Evolutionary conservation across 1,284 basidiomycete species (phyloP).

Genomic region (Cutaneotrichosporon cutaneum): DNA sequence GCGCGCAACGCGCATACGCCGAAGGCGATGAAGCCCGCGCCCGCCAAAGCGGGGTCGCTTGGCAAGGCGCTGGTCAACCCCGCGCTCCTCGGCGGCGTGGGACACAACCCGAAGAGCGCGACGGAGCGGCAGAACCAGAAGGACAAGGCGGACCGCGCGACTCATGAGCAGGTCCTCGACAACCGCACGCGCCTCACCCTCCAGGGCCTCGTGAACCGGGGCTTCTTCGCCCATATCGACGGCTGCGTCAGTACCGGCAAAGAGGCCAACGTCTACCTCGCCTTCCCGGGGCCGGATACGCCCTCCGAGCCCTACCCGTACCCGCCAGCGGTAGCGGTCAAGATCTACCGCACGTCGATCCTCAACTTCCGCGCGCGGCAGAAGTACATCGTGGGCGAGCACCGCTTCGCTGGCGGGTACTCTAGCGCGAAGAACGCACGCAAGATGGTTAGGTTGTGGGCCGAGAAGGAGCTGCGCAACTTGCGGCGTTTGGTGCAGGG

Average conservation of each 20-base stretch:
- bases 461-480: constrained; percentile 98
- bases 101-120: constrained; percentile 83
- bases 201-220: constrained; percentile 89
- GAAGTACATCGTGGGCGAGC: constrained; percentile 85
- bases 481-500: constrained; percentile 77
- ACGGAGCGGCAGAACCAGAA: constrained; percentile 79
- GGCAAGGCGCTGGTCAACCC: constrained; percentile 69
- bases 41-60: constrained; percentile 55
- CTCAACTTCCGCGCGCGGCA: constrained; percentile 96
- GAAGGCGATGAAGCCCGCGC: constrained; percentile 50
- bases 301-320: constrained; percentile 57
- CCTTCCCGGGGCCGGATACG: constrained; percentile 62
- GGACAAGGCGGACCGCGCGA: constrained; percentile 91
- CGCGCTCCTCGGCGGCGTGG: constrained; percentile 61
- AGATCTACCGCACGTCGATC: constrained; percentile 99
- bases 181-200: constrained; percentile 84
- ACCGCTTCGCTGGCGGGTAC: constrained; percentile 90
- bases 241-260: constrained; percentile 94
- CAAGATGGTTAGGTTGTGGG: constrained; percentile 99
- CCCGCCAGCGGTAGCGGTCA: constrained; percentile 74
- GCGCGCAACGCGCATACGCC: constrained; percentile 38
- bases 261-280: constrained; percentile 95
- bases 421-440: constrained; percentile 82
- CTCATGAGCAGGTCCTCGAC: constrained; percentile 90
- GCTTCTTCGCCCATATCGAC: constrained; percentile 79